Percentiles rank a stretch among this genome's conserved stretches.
Conservation (phyloP, 2,329 filamentous ascomycete genomes). For the Cercospora berteroae region DNA sequence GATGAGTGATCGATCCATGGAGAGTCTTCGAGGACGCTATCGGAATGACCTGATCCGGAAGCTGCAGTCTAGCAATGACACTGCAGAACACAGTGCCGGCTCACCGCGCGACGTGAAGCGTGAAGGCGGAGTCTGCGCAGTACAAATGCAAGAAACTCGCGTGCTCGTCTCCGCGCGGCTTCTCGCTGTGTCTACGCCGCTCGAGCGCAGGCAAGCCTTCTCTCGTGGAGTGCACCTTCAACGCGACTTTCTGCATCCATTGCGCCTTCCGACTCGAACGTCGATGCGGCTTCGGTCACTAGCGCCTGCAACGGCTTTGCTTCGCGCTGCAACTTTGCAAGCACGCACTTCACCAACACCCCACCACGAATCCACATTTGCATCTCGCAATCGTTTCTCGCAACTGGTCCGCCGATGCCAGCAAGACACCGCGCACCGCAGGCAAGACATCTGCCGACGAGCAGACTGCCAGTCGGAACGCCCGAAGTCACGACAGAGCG, state of each 20-base stretch:
- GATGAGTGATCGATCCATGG: neutral
- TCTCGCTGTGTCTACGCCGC: neutral
- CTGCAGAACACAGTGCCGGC: neutral
- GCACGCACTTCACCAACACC: neutral
- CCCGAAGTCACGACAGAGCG: conserved; percentile 18
- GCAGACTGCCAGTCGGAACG: conserved; percentile 34
- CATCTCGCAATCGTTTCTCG: neutral
- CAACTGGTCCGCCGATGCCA: conserved; percentile 1
- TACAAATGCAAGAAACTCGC: neutral
- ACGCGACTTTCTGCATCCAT: neutral
- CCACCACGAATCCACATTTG: neutral
- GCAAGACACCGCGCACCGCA: conserved; percentile 4
- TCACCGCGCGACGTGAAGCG: neutral
- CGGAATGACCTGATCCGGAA: neutral
- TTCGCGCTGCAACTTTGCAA: neutral
- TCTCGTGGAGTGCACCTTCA: neutral
- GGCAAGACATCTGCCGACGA: conserved; percentile 20
- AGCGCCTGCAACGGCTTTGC: neutral
- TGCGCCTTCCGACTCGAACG: neutral
- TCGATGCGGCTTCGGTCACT: neutral
- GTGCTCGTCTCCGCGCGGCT: neutral
- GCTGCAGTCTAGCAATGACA: neutral
- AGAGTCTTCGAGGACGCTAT: neutral
- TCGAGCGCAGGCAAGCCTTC: neutral
- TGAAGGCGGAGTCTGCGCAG: neutral